Conservation (phyloP, 2,329 filamentous ascomycete species). For the Botrytis pseudocinerea region DNA sequence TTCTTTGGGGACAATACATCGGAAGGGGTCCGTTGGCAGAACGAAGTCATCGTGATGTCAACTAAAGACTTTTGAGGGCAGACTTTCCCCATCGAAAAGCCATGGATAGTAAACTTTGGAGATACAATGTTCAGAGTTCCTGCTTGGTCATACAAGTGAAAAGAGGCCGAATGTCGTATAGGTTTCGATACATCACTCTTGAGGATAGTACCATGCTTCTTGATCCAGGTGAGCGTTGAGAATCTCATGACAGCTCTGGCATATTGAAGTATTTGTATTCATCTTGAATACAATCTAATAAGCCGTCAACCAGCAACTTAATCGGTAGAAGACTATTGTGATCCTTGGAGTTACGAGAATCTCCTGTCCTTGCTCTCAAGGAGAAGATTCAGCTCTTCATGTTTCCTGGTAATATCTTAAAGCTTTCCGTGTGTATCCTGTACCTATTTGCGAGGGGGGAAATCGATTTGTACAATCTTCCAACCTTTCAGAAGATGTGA, state of each 20-base stretch:
- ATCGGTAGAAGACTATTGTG: not conserved
- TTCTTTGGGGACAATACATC: not conserved
- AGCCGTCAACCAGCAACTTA: not conserved
- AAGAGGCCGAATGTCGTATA: not conserved
- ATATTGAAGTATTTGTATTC: not conserved
- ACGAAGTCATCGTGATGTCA: not conserved
- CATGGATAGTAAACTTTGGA: constrained; percentile 39
- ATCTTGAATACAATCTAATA: not conserved
- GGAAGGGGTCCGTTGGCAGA: not conserved
- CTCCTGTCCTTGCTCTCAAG: not conserved
- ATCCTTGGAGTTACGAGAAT: not conserved
- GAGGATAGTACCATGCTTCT: not conserved
- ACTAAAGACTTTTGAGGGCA: not conserved
- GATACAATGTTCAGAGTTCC: constrained; percentile 32
- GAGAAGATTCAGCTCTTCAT: too few species aligned
- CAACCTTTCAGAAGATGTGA: not conserved
- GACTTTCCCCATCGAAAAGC: not conserved
- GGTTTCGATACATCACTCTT: not conserved
- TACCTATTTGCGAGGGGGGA: not conserved
- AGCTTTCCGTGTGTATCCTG: not conserved
- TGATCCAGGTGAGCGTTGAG: not conserved
- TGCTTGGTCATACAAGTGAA: constrained; percentile 19
- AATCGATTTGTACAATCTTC: not conserved
- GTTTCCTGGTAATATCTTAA: not conserved
- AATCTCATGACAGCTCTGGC: not conserved